These are phyloP conservation scores for Oenanthe javanica DNA, from an alignment of 140 eudicot species.

Conservation along the genomic window DNA sequence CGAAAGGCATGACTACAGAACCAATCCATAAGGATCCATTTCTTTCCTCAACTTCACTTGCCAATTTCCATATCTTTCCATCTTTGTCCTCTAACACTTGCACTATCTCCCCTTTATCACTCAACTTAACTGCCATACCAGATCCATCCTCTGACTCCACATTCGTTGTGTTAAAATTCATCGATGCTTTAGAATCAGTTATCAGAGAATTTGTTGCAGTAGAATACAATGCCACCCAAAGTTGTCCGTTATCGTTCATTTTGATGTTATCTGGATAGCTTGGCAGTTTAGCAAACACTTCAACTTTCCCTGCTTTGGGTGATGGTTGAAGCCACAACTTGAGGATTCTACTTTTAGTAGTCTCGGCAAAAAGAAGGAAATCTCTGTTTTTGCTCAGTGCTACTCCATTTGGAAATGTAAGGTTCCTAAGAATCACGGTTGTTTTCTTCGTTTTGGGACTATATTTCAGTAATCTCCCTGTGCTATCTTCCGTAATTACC, in stretches of 20 bases:
- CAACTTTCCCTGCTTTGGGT: slow-evolving; percentile 13
- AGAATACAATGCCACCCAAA: slow-evolving; percentile 31
- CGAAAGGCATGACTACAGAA: slow-evolving; percentile 29
- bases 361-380: slow-evolving; percentile 35
- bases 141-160: neutral
- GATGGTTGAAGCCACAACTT: slow-evolving; percentile 26
- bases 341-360: slow-evolving; percentile 17
- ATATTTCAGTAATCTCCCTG: slow-evolving; percentile 43
- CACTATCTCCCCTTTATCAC: slow-evolving; percentile 24
- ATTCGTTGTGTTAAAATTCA: neutral
- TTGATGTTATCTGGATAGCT: slow-evolving; percentile 42
- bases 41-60: slow-evolving; percentile 39
- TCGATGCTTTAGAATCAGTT: neutral
- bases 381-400: slow-evolving; percentile 32
- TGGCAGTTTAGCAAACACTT: slow-evolving; percentile 9
- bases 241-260: slow-evolving; percentile 27
- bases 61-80: slow-evolving; percentile 27
- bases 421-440: slow-evolving; percentile 14
- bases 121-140: slow-evolving; percentile 28
- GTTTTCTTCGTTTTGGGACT: slow-evolving; percentile 16
- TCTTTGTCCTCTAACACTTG: slow-evolving; percentile 29
- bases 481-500: slow-evolving; percentile 23
- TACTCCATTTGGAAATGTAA: slow-evolving; percentile 40
- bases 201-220: neutral
- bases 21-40: slow-evolving; percentile 43